phyloP scores from a whole-genome alignment of 2,329 filamentous ascomycete genomes.

The Pseudocercospora eumusae region DNA sequence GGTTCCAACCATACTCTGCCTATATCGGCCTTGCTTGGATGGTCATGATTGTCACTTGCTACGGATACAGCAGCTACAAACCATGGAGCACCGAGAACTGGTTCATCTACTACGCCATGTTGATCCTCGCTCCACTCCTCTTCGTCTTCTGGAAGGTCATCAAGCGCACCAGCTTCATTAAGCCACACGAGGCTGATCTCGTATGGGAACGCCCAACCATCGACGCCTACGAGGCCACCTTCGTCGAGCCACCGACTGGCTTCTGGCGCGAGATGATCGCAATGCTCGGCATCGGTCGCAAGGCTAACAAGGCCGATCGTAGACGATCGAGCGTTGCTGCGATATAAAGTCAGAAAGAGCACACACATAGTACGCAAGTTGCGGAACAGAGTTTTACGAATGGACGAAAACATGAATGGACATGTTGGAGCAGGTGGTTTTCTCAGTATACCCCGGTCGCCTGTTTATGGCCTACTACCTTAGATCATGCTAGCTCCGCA shows the following conservation, averaged over 20 bases:
- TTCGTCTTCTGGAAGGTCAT: conserved; percentile 65
- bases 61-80: conserved; percentile 56
- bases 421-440: conserved; percentile 4
- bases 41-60: conserved; percentile 47
- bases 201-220: conserved; percentile 63
- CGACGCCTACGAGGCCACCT: conserved; percentile 59
- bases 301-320: conserved; percentile 15
- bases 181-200: conserved; percentile 58
- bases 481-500: conserved; percentile 2
- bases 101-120: conserved; percentile 59
- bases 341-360: background rate
- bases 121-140: conserved; percentile 55
- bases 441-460: background rate
- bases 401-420: background rate
- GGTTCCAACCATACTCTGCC: conserved; percentile 57
- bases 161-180: conserved; percentile 60
- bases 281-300: conserved; percentile 44
- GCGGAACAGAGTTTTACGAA: background rate
- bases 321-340: conserved; percentile 18
- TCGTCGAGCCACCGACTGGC: conserved; percentile 52
- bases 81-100: conserved; percentile 48
- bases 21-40: conserved; percentile 35
- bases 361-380: background rate
- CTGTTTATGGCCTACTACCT: conserved; percentile 2
- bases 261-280: conserved; percentile 60